phyloP scores from a whole-genome alignment of 805 yeast genomes.

The Saccharomyces paradoxus region DNA sequence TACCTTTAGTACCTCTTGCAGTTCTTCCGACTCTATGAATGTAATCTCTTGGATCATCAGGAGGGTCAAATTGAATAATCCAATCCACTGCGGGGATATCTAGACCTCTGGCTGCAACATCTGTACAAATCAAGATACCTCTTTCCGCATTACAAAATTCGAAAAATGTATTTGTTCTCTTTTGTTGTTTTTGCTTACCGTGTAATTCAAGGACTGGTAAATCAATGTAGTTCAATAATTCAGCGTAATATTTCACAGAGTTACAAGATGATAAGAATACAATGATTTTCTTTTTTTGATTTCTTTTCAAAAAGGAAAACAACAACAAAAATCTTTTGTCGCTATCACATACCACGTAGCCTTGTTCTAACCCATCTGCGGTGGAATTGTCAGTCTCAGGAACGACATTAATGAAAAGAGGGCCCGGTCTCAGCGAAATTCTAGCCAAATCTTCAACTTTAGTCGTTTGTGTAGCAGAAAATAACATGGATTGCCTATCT shows the following conservation, averaged over 20 bases:
- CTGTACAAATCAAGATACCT: slow-evolving; percentile 91
- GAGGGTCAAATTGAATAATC: slow-evolving; percentile 98
- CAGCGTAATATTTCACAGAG: slow-evolving; percentile 93
- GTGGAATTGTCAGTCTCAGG: slow-evolving; percentile 78
- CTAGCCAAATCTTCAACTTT: slow-evolving; percentile 97
- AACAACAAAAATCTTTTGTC: slow-evolving; percentile 86
- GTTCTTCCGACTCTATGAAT: slow-evolving; percentile 99
- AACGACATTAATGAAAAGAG: slow-evolving; percentile 87
- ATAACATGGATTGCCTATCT: slow-evolving; percentile 91
- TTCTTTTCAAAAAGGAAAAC: slow-evolving; percentile 89
- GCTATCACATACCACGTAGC: slow-evolving; percentile 94
- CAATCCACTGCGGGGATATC: slow-evolving; percentile 98
- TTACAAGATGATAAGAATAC: slow-evolving; percentile 95
- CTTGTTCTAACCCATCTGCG: slow-evolving; percentile 95
- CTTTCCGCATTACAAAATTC: slow-evolving; percentile 96
- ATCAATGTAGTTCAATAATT: slow-evolving; percentile 89
- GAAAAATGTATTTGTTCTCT: slow-evolving; percentile 94
- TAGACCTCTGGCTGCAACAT: slow-evolving; percentile 98
- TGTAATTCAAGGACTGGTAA: slow-evolving; percentile 93
- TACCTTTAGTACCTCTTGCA: slow-evolving; percentile 85
- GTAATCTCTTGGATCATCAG: slow-evolving; percentile 99
- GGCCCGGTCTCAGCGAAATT: slow-evolving; percentile 89
- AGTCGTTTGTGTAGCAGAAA: slow-evolving; percentile 98
- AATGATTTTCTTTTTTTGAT: slow-evolving; percentile 83
- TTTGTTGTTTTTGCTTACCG: slow-evolving; percentile 97